Evolutionary conservation across 352 stramenopile genomes (phyloP), one percentile per base, ranked within the genome.

Genomic region (Pythium folliculosum): DNA sequence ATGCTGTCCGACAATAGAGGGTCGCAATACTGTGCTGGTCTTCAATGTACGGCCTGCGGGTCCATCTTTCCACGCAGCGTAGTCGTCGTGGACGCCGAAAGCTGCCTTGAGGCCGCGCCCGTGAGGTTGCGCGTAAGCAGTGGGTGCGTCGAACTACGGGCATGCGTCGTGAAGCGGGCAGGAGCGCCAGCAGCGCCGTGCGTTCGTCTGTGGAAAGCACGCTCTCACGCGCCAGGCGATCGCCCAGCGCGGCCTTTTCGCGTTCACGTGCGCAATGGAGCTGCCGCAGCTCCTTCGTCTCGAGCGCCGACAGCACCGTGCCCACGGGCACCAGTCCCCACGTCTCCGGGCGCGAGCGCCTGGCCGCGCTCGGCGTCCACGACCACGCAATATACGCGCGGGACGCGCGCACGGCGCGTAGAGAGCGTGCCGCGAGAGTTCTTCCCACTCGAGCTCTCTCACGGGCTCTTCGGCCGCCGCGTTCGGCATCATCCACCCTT

Each of bases 381-480:
- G 9, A 69, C 83, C 0, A 74, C 44, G 43, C 81, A n/a, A 32
- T 77, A 69, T 89, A 93, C 32, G 65, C 32, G 19, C 88, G 64
- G 21, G 82, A 89, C 10, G 77, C 73, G 9, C 81, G 12, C 91
- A n/a, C 22, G 73, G 72, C 47, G 78, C 69, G 40, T 90, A 72
- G 30, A 91, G 19, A 3, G 64, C 65, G 56, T 80, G 88, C 14
- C 77, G 76, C 5, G 65, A 75, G 7, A 94, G 70, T 10, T 88
- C 75, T 71, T 93, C 84, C 84, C 84, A 91, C 65, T 95, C 76
- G 4, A 95, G 64, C 38, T 95, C 81, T 1, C 75, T 92, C 66
- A 93, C 80, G n/a, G 90, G 61, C 2, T 89, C 80, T 21, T 85
- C 27, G 27, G 27, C 5, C 27, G 27, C 27, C 27, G 27, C 27